Conservation (phyloP, 179 eudicot species). For the Camellia oleifera region DNA sequence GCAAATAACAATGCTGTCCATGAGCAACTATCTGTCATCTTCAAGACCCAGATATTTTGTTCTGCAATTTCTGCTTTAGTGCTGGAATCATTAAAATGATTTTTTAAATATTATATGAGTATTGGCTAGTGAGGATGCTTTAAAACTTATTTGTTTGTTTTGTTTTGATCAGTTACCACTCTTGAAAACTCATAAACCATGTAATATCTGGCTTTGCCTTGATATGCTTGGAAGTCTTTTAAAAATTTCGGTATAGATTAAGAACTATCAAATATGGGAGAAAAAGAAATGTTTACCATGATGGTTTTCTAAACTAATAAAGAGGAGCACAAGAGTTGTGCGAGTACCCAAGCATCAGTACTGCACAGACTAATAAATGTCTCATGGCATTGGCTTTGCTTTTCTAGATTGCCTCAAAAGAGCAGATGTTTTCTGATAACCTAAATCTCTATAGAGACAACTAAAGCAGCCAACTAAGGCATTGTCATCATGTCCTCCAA, state of each 20-base stretch:
- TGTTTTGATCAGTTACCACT: too few species aligned
- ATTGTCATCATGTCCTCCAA: not conserved
- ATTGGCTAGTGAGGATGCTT: not conserved
- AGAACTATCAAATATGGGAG: constrained; percentile 2
- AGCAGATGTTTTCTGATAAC: not conserved
- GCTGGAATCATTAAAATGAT: not conserved
- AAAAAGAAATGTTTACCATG: not conserved
- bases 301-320: not conserved
- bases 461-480: constrained; percentile 4
- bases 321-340: not conserved
- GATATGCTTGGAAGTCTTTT: not conserved
- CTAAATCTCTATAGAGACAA: constrained; percentile 1
- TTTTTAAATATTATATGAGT: not conserved
- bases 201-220: not conserved
- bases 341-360: not conserved
- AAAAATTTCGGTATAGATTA: not conserved
- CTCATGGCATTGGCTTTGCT: not conserved
- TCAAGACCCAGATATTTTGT: not conserved
- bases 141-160: not conserved
- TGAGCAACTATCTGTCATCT: not conserved
- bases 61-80: not conserved
- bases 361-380: not conserved
- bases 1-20: not conserved
- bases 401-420: not conserved
- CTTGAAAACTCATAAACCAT: not conserved